phyloP scores from a whole-genome alignment of 805 yeast species.

The Pichia insulana region DNA sequence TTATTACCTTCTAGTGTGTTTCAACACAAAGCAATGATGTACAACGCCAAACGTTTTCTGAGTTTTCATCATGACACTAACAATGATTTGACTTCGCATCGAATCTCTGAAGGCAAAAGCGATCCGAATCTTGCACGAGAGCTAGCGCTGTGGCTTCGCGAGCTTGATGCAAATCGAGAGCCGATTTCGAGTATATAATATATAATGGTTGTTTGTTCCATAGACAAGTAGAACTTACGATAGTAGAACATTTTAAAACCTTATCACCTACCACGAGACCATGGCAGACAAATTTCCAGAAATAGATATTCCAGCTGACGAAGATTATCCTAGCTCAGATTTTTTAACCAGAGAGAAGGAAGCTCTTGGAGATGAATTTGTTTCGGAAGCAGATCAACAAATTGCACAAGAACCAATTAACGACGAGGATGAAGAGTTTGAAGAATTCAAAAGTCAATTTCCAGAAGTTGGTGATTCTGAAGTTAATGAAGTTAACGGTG shows the following conservation, averaged over 20 bases:
- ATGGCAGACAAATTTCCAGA: constrained; percentile 79
- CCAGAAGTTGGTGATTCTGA: constrained; percentile 41
- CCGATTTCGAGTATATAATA: too few relatives aligned
- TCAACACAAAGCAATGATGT: background rate
- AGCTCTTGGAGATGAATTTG: constrained; percentile 61
- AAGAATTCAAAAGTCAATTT: constrained; percentile 55
- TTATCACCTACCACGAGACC: too few relatives aligned
- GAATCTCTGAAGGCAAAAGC: too few relatives aligned
- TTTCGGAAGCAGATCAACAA: constrained; percentile 52
- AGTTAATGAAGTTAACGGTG: constrained; percentile 3
- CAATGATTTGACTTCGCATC: too few relatives aligned
- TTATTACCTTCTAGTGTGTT: constrained; percentile 7
- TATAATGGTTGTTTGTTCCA: too few relatives aligned
- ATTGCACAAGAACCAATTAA: constrained; percentile 24
- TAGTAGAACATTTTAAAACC: too few relatives aligned
- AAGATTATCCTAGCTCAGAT: constrained; percentile 29
- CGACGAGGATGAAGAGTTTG: constrained; percentile 38
- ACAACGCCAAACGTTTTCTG: too few relatives aligned
- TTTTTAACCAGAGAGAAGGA: constrained; percentile 64
- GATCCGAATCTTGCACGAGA: too few relatives aligned
- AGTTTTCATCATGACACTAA: too few relatives aligned
- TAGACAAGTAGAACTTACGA: too few relatives aligned
- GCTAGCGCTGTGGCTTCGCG: too few relatives aligned
- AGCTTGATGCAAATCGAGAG: too few relatives aligned
- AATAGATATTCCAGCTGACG: constrained; percentile 30